Base-by-base conservation (phyloP, 331 rosid genomes). In the Quercus tomentella region DNA sequence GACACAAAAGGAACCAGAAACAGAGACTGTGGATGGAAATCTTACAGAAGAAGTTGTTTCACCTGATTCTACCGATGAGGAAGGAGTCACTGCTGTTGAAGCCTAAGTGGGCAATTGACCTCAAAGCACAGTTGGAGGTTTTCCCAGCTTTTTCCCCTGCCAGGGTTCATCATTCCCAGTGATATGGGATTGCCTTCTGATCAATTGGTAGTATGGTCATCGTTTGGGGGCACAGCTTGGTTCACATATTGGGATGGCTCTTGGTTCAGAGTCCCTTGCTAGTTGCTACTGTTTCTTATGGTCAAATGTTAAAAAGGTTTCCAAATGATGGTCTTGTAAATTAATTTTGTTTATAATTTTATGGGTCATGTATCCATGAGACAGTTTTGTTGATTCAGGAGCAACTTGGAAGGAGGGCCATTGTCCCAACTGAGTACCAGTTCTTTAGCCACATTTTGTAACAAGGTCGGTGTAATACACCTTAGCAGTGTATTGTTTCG, bases 31-130 rank as follows among this genome's bases (percentile, higher is more conserved):
- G 18, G 84, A 45, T 18, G 89, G 54, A 82, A 84, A 76, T 23
- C 80, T 73, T 23, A 17, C 60, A 5, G 84, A 86, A 79, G 97
- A 92, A 81, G 62, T 65, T 71, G 70, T 85, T 22, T 75, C 89
- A 21, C 79, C 88, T 6, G 90, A 84, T 83, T 92, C 94, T 73
- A 89, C 94, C 0, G 97, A 88, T 2, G 97, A 92, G 82, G 98
- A 94, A 67, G 70, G 86, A 0, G 77, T 74, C 20, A 73, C 84
- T 4, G 92, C 89, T 37, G 93, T 81, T 16, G 92, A 87, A 84
- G 92, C 83, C 23, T 92, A 78, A 89, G 33, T 67, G 22, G 72
- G 12, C 68, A 11, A 62, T 23, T 82, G 79, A 30, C 74, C 72
- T 65, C 9, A 5, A 76, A 78, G 70, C 52, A 62, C 43, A 61